Conservation (phyloP, 2,329 filamentous ascomycete genomes). For the Arachnomyces sp. region DNA sequence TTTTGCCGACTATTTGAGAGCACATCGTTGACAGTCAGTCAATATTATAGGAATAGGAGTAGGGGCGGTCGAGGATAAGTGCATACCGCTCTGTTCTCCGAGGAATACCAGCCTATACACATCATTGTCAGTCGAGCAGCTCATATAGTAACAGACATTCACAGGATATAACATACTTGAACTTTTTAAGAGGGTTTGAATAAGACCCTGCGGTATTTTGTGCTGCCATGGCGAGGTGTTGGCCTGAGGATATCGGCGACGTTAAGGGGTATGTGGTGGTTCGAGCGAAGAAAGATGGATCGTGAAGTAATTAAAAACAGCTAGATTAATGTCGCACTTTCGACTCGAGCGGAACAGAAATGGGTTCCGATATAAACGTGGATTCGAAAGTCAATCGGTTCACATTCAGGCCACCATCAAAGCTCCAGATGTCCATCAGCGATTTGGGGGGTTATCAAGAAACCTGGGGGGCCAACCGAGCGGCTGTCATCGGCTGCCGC, state of each 20-base stretch:
- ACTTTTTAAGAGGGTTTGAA: conserved; percentile 99
- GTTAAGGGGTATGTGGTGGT: conserved; percentile 25
- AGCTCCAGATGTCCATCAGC: too few species aligned
- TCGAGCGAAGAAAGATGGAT: conserved; percentile 3
- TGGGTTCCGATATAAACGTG: too few species aligned
- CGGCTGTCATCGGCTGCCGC: too few species aligned
- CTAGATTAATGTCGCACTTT: too few species aligned
- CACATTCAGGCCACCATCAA: too few species aligned
- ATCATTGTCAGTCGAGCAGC: conserved; percentile 18
- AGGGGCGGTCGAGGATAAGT: conserved; percentile 8
- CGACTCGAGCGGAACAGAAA: too few species aligned
- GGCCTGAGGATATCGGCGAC: conserved; percentile 14
- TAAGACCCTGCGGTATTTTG: conserved; percentile 72
- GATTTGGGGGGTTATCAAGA: too few species aligned
- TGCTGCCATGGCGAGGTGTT: conserved; percentile 58
- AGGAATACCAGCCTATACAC: conserved; percentile 77
- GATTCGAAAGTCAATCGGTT: too few species aligned
- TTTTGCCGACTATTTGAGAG: conserved; percentile 73
- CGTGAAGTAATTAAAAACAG: conserved; percentile 1
- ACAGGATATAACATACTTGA: conserved; percentile 61
- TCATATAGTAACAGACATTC: conserved; percentile 6
- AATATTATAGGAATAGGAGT: conserved; percentile 1
- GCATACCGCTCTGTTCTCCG: conserved; percentile 92
- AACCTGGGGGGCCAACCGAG: too few species aligned
- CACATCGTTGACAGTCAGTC: conserved; percentile 14